A percentile compares a stretch with the other conserved stretches of the same genome.
phyloP scores from a whole-genome alignment of 2,329 filamentous ascomycete genomes.

The Exserohilum rostratum region DNA sequence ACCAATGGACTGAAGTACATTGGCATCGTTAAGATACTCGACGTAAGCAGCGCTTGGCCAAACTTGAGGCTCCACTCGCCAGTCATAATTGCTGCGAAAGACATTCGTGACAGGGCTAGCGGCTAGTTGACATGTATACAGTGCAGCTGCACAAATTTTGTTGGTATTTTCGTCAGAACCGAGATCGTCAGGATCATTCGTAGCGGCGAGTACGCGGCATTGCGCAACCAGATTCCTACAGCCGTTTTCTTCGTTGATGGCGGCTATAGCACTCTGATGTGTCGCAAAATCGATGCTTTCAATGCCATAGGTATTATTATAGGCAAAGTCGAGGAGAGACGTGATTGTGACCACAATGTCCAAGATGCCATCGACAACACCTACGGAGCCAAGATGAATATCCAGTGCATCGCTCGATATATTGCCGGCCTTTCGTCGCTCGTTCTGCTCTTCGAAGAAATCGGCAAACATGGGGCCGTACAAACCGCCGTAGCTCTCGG shows the following conservation, averaged over 20 bases:
- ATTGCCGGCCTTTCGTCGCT: conserved; percentile 58
- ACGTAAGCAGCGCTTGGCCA: conserved; percentile 53
- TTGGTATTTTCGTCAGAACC: conserved; percentile 44
- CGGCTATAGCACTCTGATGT: conserved; percentile 54
- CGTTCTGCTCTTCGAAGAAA: conserved; percentile 67
- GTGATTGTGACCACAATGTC: conserved; percentile 68
- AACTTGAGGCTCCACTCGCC: conserved; percentile 45
- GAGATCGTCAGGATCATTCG: conserved; percentile 43
- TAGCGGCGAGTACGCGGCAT: conserved; percentile 41
- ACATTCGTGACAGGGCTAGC: conserved; percentile 21
- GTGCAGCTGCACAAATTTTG: conserved; percentile 1
- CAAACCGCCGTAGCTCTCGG: conserved; percentile 73
- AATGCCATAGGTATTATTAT: conserved; percentile 71
- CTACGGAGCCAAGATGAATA: conserved; percentile 67
- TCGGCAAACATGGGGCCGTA: conserved; percentile 70
- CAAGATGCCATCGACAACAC: conserved; percentile 74
- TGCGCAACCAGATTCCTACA: conserved; percentile 55
- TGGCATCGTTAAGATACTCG: conserved; percentile 58
- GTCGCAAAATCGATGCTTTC: conserved; percentile 61
- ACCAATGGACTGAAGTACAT: conserved; percentile 57
- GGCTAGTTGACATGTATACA: conserved; percentile 32
- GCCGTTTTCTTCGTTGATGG: conserved; percentile 56
- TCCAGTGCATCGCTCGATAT: conserved; percentile 60
- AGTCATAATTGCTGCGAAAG: conserved; percentile 54
- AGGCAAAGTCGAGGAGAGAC: conserved; percentile 63